Percentiles rank a stretch among this genome's conserved stretches.
Conservation (phyloP, 1,284 basidiomycete species). For the Puccinia hordei region DNA sequence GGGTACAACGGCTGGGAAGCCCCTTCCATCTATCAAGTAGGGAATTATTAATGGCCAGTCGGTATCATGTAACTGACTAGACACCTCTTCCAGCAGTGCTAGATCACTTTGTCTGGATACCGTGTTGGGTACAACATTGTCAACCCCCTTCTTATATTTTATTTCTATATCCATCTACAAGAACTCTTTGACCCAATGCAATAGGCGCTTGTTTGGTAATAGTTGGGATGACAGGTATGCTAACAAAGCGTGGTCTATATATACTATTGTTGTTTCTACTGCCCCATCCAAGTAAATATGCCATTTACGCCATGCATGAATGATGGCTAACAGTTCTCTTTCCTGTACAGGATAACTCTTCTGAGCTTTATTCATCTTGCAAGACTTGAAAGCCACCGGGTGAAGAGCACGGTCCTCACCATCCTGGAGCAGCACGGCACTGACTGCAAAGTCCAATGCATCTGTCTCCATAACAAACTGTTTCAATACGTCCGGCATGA, state of each 20-base stretch:
- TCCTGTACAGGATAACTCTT: conserved; percentile 51
- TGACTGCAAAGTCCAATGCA: not conserved
- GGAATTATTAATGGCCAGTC: not conserved
- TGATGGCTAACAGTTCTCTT: conserved; percentile 52
- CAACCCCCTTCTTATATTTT: conserved; percentile 60
- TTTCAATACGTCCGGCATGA: not conserved
- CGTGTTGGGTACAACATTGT: no score
- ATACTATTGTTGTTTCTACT: conserved; percentile 56
- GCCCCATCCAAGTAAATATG: conserved; percentile 54
- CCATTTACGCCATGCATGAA: conserved; percentile 51
- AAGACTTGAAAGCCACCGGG: conserved; percentile 51
- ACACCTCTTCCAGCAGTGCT: not conserved
- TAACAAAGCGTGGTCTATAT: conserved; percentile 62
- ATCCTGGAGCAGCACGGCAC: conserved; percentile 47
- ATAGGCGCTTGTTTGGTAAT: conserved; percentile 59
- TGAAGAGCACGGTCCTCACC: not conserved
- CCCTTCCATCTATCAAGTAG: no score
- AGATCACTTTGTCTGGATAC: conserved; percentile 56
- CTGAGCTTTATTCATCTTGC: conserved; percentile 47
- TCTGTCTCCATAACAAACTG: conserved; percentile 16
- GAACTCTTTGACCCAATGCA: conserved; percentile 61
- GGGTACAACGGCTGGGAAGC: not conserved
- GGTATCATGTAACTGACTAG: not conserved
- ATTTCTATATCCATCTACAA: conserved; percentile 57
- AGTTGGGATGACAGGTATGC: conserved; percentile 60